These are phyloP conservation scores for Pleurotus platypus DNA, from an alignment of 768 basidiomycete genomes.

Conservation along the genomic window DNA sequence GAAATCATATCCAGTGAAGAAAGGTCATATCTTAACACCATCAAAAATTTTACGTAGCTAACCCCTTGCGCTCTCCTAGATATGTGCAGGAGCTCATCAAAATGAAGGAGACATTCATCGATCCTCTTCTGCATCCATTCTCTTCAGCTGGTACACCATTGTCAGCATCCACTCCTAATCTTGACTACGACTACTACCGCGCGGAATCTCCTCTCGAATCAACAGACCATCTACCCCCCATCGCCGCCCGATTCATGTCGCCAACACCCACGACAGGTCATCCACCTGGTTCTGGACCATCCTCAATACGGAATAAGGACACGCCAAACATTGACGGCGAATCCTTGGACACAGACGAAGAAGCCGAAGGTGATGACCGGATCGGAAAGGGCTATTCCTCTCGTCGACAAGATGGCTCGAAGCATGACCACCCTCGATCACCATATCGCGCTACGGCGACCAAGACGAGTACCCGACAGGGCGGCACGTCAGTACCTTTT, in stretches of 20 bases:
- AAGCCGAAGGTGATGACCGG: constrained; percentile 59
- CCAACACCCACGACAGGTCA: constrained; percentile 42
- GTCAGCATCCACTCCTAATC: constrained; percentile 53
- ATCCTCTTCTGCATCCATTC: constrained; percentile 84
- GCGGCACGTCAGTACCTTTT: constrained; percentile 57
- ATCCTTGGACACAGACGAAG: constrained; percentile 65
- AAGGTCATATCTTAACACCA: constrained; percentile 43
- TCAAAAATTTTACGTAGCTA: neutral
- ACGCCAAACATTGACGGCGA: constrained; percentile 70
- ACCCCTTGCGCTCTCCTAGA: constrained; percentile 38
- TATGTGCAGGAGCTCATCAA: constrained; percentile 88
- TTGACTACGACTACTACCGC: constrained; percentile 71
- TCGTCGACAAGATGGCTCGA: constrained; percentile 32
- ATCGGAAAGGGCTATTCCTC: constrained; percentile 42
- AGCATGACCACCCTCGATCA: constrained; percentile 71
- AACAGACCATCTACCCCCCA: constrained; percentile 73
- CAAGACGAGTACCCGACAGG: constrained; percentile 35
- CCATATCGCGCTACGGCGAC: constrained; percentile 60
- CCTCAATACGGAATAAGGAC: constrained; percentile 43
- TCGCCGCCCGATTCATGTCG: constrained; percentile 89
- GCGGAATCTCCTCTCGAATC: constrained; percentile 70
- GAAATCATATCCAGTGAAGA: constrained; percentile 97
- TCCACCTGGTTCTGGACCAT: constrained; percentile 30
- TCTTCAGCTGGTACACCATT: constrained; percentile 36
- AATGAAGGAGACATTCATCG: constrained; percentile 93